Conservation (phyloP, 2,329 filamentous ascomycete genomes). For the Neopestalotiopsis sp. region DNA sequence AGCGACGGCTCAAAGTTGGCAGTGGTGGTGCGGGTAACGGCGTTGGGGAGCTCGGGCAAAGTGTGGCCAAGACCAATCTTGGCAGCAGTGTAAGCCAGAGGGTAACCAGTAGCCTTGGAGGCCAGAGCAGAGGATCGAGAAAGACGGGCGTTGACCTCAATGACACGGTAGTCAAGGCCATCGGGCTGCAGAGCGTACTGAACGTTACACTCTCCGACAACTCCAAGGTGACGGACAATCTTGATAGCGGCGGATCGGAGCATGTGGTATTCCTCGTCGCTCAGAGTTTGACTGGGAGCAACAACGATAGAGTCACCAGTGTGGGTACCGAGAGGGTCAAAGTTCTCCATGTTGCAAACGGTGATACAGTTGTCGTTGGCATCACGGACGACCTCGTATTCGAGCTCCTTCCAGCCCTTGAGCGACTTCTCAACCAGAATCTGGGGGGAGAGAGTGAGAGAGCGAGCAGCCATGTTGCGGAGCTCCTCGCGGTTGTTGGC, state of each 20-base stretch:
- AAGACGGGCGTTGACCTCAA: constrained; percentile 98
- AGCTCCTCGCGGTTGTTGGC: constrained; percentile 94
- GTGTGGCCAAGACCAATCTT: constrained; percentile 98
- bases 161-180: constrained; percentile 96
- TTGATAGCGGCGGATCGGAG: constrained; percentile 96
- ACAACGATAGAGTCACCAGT: constrained; percentile 99
- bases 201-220: constrained; percentile 98
- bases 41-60: constrained; percentile 93
- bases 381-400: constrained; percentile 98
- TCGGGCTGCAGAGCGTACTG: constrained; percentile 97
- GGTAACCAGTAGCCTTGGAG: constrained; percentile 97
- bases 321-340: constrained; percentile 95
- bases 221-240: constrained; percentile 94
- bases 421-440: constrained; percentile 98
- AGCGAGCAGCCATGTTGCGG: constrained; percentile 89
- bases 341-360: constrained; percentile 99
- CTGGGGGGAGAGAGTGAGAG: constrained; percentile 91
- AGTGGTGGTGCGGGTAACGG: constrained; percentile 97
- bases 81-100: constrained; percentile 93
- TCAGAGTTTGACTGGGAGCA: constrained; percentile 93
- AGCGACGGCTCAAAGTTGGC: constrained; percentile 98
- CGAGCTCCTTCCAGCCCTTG: constrained; percentile 99
- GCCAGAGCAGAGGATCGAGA: constrained; percentile 96
- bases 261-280: constrained; percentile 99
- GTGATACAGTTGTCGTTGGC: constrained; percentile 99